Evolutionary conservation across 176 grass and related monocot species (phyloP).

Genomic region (Thinopyrum elongatum): DNA sequence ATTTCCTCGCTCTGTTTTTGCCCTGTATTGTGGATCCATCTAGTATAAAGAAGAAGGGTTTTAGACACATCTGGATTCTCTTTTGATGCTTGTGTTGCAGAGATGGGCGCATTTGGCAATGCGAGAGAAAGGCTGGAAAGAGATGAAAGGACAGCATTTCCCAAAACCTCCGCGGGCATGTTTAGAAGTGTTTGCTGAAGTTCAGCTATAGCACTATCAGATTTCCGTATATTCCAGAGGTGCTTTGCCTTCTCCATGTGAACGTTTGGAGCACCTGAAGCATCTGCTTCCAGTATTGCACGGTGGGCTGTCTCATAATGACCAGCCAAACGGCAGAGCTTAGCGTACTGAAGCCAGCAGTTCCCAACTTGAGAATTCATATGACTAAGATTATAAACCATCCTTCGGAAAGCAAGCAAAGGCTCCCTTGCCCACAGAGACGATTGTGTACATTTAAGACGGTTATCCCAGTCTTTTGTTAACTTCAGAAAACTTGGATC

Average conservation of each 20-base stretch:
- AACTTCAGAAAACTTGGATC: constrained; percentile 79
- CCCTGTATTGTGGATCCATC: constrained; percentile 96
- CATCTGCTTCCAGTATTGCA: constrained; percentile 92
- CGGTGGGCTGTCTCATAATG: constrained; percentile 88
- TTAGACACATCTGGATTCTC: constrained; percentile 88
- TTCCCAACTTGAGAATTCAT: constrained; percentile 85
- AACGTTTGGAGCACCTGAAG: constrained; percentile 74
- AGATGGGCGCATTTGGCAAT: constrained; percentile 81
- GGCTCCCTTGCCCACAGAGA: constrained; percentile 93
- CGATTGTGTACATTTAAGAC: constrained; percentile 84
- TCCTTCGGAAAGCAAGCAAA: constrained; percentile 84
- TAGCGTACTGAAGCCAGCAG: constrained; percentile 96
- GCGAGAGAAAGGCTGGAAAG: constrained; percentile 84
- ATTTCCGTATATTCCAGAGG: constrained; percentile 86
- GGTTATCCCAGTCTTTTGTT: constrained; percentile 89
- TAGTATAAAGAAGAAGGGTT: constrained; percentile 94
- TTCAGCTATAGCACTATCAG: constrained; percentile 91
- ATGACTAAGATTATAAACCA: constrained; percentile 75
- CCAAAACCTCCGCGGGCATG: constrained; percentile 75
- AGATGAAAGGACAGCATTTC: constrained; percentile 60
- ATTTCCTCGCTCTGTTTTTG: constrained; percentile 91
- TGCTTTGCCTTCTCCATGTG: constrained; percentile 97
- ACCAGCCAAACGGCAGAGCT: constrained; percentile 84
- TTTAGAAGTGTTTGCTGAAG: constrained; percentile 87
- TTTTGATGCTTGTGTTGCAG: constrained; percentile 62